Conservation (phyloP, 805 yeast species). For the Lachancea thermotolerans region DNA sequence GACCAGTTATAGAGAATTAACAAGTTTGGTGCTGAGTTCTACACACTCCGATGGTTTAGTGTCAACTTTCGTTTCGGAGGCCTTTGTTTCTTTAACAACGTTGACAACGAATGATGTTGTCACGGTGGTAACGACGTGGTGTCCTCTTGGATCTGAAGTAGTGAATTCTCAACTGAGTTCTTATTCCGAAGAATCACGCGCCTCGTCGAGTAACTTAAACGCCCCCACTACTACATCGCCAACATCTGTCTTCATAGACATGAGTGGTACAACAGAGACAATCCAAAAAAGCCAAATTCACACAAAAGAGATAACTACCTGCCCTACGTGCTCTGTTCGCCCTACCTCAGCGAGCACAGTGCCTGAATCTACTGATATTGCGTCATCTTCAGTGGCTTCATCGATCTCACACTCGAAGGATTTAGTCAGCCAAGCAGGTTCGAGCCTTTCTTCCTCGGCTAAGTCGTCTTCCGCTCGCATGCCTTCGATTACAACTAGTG, state of each 20-base stretch:
- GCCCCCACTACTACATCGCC: slow-evolving; percentile 9
- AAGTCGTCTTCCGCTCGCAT: too few species aligned
- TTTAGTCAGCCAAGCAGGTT: too few species aligned
- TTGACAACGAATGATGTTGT: slow-evolving; percentile 3
- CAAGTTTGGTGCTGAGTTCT: slow-evolving; percentile 1
- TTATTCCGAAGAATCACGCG: neutral
- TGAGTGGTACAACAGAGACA: slow-evolving; percentile 1
- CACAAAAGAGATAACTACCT: slow-evolving; percentile 12
- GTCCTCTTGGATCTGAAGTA: neutral
- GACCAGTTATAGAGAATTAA: slow-evolving; percentile 1
- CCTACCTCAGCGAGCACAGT: neutral
- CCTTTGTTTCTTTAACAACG: slow-evolving; percentile 7
- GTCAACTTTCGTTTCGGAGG: slow-evolving; percentile 1
- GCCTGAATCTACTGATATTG: neutral
- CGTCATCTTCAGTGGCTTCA: neutral
- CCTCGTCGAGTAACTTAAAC: neutral
- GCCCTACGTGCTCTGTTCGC: slow-evolving; percentile 10
- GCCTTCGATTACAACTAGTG: too few species aligned
- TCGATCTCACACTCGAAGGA: neutral
- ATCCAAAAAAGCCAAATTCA: slow-evolving; percentile 7
- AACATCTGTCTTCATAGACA: slow-evolving; percentile 1
- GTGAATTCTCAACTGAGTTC: neutral
- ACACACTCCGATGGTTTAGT: neutral
- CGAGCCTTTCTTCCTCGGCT: too few species aligned
- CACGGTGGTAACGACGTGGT: slow-evolving; percentile 18